Evolutionary conservation across 148 eudicot species (phyloP), one percentile per base, ranked within the genome.

Genomic region (Silene uniflora): DNA sequence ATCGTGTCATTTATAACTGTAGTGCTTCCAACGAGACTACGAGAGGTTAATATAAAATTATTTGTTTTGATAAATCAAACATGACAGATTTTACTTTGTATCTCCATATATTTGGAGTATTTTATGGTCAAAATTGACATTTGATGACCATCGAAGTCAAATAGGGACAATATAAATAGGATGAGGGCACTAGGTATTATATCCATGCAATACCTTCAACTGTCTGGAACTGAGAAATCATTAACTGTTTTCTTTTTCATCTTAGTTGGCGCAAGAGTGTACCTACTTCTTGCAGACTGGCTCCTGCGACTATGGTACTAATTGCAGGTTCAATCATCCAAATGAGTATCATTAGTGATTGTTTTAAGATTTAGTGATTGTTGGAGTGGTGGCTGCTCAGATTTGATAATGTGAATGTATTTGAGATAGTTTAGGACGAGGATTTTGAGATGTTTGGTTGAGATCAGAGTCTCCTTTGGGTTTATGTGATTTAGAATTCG

Each of bases 231-330:
- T 59, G 66, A 58, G 73, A 24, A 56, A 22, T 68, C 9, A 18
- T 24, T 67, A 46, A 61, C 64, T 67, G 46, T 49, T 18, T 61
- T 9, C 56, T 56, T 77, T 5, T 56, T 68, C 71, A 61, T 55
- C 56, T 29, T 79, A 88, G 95, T 86, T 83, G 72, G 90, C 80
- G 69, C 82, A 68, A 62, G 96, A 88, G 76, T 91, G 96, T 62
- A 81, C 84, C 54, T 87, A 77, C 79, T 91, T 83, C 87, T 80
- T 89, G 89, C 90, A 87, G 49, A 83, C 69, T 71, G 90, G 96
- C 72, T 72, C 83, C 6, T 91, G 96, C 68, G 85, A 76, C 47
- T 90, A 88, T 80, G 95, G 91, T 67, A 73, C 82, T 69, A 72
- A 67, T 54, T 91, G 92, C 83, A 80, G 76, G 73, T 88, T 78